phyloP scores from a whole-genome alignment of 2,329 filamentous ascomycete species.

The Xylariaceae sp. region DNA sequence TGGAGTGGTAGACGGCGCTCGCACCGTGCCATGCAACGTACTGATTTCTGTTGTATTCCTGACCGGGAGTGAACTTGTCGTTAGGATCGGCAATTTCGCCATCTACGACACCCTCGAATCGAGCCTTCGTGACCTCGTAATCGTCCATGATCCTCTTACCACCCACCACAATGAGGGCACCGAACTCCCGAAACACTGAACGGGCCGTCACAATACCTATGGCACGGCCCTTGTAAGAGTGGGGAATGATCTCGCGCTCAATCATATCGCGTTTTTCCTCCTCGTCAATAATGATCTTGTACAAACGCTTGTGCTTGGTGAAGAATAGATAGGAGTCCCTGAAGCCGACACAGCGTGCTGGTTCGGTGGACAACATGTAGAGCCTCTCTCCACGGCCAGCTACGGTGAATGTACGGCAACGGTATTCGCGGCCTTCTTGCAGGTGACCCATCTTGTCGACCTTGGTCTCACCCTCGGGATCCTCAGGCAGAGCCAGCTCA shows the following conservation, averaged over 20 bases:
- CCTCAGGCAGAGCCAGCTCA: constrained; percentile 83
- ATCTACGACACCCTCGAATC: constrained; percentile 74
- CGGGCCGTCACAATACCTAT: constrained; percentile 96
- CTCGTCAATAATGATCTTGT: constrained; percentile 97
- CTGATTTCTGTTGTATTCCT: constrained; percentile 97
- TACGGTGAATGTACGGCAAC: constrained; percentile 92
- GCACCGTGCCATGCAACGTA: constrained; percentile 99
- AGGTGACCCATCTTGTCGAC: constrained; percentile 87
- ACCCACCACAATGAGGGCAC: constrained; percentile 87
- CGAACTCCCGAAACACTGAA: constrained; percentile 96
- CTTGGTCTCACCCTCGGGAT: constrained; percentile 85
- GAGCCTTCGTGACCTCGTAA: constrained; percentile 74
- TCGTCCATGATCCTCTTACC: constrained; percentile 84
- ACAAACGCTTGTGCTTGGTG: constrained; percentile 92
- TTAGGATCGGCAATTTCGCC: constrained; percentile 89
- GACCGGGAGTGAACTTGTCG: constrained; percentile 70
- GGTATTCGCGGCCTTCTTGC: constrained; percentile 81
- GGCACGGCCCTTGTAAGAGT: constrained; percentile 96
- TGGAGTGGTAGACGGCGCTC: constrained; percentile 90
- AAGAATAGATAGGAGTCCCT: constrained; percentile 98
- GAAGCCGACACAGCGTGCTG: constrained; percentile 93
- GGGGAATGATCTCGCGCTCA: constrained; percentile 89
- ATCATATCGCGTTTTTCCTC: constrained; percentile 98
- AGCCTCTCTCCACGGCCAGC: constrained; percentile 76
- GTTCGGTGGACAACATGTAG: constrained; percentile 98